These are phyloP conservation scores for Luffa aegyptiaca DNA, from an alignment of 306 rosid species.

Conservation along the genomic window DNA sequence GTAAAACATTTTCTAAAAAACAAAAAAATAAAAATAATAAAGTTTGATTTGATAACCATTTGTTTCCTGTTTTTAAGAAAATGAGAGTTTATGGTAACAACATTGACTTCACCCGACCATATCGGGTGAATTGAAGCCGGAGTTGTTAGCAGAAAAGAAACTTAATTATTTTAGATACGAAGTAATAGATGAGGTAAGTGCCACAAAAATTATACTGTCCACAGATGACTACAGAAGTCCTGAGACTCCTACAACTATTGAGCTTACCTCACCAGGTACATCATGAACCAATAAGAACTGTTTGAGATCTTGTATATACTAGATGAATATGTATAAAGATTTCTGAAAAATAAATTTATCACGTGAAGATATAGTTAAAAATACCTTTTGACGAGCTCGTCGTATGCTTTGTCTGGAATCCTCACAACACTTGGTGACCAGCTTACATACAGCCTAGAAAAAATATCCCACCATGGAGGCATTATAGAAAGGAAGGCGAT, in stretches of 20 bases:
- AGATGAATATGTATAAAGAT: not conserved
- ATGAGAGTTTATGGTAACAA: not conserved
- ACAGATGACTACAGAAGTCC: not conserved
- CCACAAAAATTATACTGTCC: not conserved
- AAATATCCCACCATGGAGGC: slow-evolving; percentile 11
- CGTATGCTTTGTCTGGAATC: slow-evolving; percentile 80
- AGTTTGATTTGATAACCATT: not conserved
- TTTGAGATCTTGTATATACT: not conserved
- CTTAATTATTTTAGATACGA: not conserved
- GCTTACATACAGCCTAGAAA: slow-evolving; percentile 60
- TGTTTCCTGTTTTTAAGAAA: not conserved
- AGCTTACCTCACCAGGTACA: not conserved
- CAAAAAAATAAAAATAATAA: not conserved
- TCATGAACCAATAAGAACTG: not conserved
- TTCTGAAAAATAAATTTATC: not conserved
- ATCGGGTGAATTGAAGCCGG: not conserved
- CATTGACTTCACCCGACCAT: not conserved
- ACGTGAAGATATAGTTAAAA: not conserved
- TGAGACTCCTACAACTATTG: not conserved
- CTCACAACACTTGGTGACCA: slow-evolving; percentile 76
- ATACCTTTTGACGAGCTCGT: slow-evolving; percentile 89
- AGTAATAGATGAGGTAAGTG: not conserved
- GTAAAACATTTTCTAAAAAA: not conserved
- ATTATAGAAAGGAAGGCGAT: not conserved
- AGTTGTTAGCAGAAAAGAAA: not conserved